phyloP scores from a whole-genome alignment of 129 eudicot genomes.

The Ambrosia trifida region DNA sequence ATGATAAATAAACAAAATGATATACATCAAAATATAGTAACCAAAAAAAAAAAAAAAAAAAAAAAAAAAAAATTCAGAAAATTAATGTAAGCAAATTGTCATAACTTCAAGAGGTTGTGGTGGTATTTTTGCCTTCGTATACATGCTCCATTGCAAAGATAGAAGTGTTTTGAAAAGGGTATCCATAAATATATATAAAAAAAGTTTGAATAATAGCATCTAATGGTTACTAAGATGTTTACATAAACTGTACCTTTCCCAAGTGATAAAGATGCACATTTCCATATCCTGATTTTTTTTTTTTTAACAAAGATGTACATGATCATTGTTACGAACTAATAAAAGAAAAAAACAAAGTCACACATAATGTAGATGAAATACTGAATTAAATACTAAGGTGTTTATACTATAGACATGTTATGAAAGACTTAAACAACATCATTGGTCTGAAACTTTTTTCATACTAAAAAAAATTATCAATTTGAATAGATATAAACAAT shows the following conservation, averaged over 20 bases:
- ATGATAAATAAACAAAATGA: no score
- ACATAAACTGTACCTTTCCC: constrained; percentile 69
- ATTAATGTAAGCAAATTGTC: no score
- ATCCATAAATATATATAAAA: background rate
- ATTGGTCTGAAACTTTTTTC: no score
- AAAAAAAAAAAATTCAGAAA: no score
- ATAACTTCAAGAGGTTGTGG: constrained; percentile 91
- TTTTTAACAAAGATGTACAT: constrained; percentile 15
- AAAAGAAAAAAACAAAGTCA: background rate
- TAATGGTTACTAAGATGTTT: constrained; percentile 15
- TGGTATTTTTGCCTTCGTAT: constrained; percentile 85
- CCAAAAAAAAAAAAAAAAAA: no score
- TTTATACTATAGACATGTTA: no score
- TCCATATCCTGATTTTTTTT: constrained; percentile 96
- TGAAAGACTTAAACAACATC: no score
- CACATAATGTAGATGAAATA: no score
- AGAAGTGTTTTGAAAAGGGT: constrained; percentile 10
- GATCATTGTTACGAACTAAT: constrained; percentile 8
- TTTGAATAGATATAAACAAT: no score
- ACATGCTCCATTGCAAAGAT: constrained; percentile 58
- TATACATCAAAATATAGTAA: no score
- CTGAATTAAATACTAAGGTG: no score
- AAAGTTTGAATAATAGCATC: background rate
- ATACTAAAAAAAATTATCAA: no score
- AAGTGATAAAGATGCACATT: constrained; percentile 76